Base-by-base conservation (phyloP, 2,329 filamentous ascomycete genomes). In the Botrytis byssoidea region DNA sequence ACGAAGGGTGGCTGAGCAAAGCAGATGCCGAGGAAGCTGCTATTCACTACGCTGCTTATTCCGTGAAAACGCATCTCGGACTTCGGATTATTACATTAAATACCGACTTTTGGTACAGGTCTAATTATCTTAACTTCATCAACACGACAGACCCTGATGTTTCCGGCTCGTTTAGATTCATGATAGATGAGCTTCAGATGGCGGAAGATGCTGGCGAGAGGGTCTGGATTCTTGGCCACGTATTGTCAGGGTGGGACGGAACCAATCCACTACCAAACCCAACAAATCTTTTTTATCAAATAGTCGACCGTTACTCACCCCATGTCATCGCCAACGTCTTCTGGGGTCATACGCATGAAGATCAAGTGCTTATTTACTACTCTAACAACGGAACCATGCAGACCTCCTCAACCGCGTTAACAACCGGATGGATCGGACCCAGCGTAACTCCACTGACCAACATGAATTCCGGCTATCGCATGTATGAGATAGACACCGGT, bases 191-290 rank as follows among this genome's bases (percentile, higher is more conserved):
- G 76, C 82, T 88, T 0, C 85, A 87, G 77, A 83, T 83, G 10
- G 86, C 86, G 14, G 87, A 88, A 77, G 85, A 87, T 74, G 82
- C 82, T 14, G 83, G 74, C 8, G 86, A 88, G 75, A 81, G 86
- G 16, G 87, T 88, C 42, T 88, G 87, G 87, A 83, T 88, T 9
- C 77, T 88, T 10, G 87, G 85, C 8, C 86, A 88, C 71, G 86
- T 89, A 20, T 83, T 87, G 14, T 84, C 83, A 37, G 87, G 88
- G 12, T 89, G 86, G 85, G 87, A 88, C 77, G 87, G 87, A 40
- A 80, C 80, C 4, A 88, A 89, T 73, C 85, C 87, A 4, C 79
- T 88, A 10, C 84, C 85, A 7, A 87, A 87, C 71, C 88, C 87
- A 0, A 85, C 83, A 1, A 83, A 88, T 76, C 82, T 89, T 57